Evolutionary conservation across 1,284 basidiomycete species (phyloP), one percentile per base, ranked within the genome.

Genomic region (Puccinia horiana): DNA sequence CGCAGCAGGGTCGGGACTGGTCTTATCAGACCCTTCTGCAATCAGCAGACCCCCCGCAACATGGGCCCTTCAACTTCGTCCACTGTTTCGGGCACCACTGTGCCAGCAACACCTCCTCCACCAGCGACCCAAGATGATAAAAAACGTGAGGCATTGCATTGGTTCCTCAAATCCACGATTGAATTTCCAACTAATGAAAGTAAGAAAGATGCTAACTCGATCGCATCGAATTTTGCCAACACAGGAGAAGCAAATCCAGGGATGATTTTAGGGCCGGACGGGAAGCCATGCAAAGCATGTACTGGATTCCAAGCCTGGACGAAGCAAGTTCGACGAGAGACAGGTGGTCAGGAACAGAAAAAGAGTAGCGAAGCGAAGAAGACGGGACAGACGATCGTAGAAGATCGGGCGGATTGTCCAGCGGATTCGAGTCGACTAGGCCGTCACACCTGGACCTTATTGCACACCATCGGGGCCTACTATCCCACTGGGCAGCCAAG

Each of bases 221-320:
- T 47, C 52, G 23, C 8, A n/a, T 54, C 23, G 52, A 20, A 5
- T 18, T 54, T 54, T 6, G 9, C 23, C 52, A 32, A 61, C 11
- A 3, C 32, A 35, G 58, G 58, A 61, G 58, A 61, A 35, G 29
- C 11, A 12, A 32, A 61, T 18, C 29, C 58, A 14, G 88, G 29
- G 9, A 26, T 32, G 11, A 90, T 96, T 81, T 88, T 97, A 83
- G 95, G 93, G 1, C 92, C 93, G 40, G 93, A 97, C 84, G 95
- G 95, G 35, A 96, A 95, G 87, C 94, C 93, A 0, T 98, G 95
- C 89, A 96, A 94, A 88, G 91, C 93, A 54, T 95, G 94, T 87
- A 93, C 91, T 75, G 91, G 93, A 63, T 93, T 93, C 88, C 90
- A 91, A 67, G 88, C 92, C 86, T 94, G 92, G 92, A 44, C 42